Conservation (phyloP, 768 basidiomycete genomes). For the Tulasnella sp. region DNA sequence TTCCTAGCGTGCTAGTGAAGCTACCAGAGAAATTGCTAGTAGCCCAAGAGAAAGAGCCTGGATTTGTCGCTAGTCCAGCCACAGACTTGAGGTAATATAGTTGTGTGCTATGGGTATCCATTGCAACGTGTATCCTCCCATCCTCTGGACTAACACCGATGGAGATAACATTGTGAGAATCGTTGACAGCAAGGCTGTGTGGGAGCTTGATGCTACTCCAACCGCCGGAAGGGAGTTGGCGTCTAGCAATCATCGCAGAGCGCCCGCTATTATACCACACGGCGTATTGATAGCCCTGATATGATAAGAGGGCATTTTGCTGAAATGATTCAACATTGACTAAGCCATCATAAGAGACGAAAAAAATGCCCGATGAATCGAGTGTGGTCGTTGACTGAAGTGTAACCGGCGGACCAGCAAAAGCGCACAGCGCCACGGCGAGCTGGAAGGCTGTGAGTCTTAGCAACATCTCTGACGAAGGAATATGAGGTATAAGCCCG, state of each 20-base stretch:
- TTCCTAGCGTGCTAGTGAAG: slow-evolving; percentile 2
- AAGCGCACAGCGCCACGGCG: too few relatives aligned
- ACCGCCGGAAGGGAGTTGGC: not conserved
- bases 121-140: slow-evolving; percentile 5
- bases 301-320: slow-evolving; percentile 3
- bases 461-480: too few relatives aligned
- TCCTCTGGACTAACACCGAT: slow-evolving; percentile 11
- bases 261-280: slow-evolving; percentile 9
- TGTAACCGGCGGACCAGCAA: too few relatives aligned
- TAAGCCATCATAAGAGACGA: slow-evolving; percentile 14
- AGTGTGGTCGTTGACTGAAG: too few relatives aligned
- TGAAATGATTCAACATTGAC: slow-evolving; percentile 11
- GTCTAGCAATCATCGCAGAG: slow-evolving; percentile 10
- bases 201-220: slow-evolving; percentile 5
- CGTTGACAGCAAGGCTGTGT: slow-evolving; percentile 7
- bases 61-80: slow-evolving; percentile 8
- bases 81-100: slow-evolving; percentile 6
- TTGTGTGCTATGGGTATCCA: not conserved
- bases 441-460: too few relatives aligned
- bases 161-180: slow-evolving; percentile 14
- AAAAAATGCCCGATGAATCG: too few relatives aligned
- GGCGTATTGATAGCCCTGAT: slow-evolving; percentile 15
- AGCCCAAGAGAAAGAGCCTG: slow-evolving; percentile 1
- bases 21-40: not conserved
- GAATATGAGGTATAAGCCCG: too few relatives aligned